Percentiles rank a stretch among this genome's conserved stretches.
Evolutionary conservation across 2,329 filamentous ascomycete species (phyloP).

Genomic region (Grosmannia clavigera): DNA sequence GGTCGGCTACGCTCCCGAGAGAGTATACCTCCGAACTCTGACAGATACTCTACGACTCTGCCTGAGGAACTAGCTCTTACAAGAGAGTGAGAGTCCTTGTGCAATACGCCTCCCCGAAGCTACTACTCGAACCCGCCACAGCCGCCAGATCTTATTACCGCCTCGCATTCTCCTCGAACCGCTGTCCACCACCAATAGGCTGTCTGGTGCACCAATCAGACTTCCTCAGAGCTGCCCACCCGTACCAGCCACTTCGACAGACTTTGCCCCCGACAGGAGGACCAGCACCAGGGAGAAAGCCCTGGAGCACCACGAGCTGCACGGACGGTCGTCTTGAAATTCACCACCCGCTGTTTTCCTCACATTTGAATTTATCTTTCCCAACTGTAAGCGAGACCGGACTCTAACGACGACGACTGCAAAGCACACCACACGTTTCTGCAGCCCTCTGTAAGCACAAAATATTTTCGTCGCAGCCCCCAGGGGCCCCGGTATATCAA

Average conservation of each 20-base stretch:
- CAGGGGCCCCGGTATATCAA: slow-evolving; percentile 39
- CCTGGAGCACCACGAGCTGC: neutral
- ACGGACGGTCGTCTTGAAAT: too few relatives aligned
- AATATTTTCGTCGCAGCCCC: slow-evolving; percentile 32
- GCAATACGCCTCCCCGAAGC: too few relatives aligned
- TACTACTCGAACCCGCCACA: too few relatives aligned
- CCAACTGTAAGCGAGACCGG: neutral
- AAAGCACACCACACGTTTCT: neutral
- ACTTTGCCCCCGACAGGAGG: too few relatives aligned
- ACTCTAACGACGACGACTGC: neutral
- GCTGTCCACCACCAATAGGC: too few relatives aligned
- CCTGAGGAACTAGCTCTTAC: too few relatives aligned
- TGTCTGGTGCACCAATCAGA: too few relatives aligned
- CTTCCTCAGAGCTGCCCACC: too few relatives aligned
- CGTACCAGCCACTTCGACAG: too few relatives aligned
- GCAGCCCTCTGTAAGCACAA: slow-evolving; percentile 4
- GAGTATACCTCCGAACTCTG: slow-evolving; percentile 17
- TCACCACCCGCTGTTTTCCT: neutral
- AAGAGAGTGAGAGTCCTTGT: too few relatives aligned
- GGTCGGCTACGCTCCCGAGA: slow-evolving; percentile 2
- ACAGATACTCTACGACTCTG: neutral
- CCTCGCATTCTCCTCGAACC: too few relatives aligned
- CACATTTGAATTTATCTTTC: neutral
- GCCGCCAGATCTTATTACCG: too few relatives aligned
- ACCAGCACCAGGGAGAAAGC: neutral